Base-by-base conservation (phyloP, 2,329 filamentous ascomycete species). In the Endoconidiophora polonica region DNA sequence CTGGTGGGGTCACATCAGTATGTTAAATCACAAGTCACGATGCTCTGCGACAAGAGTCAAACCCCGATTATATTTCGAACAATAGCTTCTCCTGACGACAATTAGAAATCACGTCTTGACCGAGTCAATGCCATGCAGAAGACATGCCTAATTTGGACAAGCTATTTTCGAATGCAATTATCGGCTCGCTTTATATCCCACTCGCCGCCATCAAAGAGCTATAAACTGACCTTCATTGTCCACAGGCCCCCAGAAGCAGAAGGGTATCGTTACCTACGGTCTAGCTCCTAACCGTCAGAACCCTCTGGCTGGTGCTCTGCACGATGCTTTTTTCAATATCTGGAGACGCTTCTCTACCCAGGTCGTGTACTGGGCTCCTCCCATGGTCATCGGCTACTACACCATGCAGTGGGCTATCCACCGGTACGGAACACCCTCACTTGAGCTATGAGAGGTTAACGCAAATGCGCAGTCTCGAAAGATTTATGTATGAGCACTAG, bases 241-340 rank as follows among this genome's bases (percentile, higher is more conserved):
- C 5, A 42, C 60, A 78, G 74, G 74, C 62, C 70, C 71, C 59
- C 62, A 68, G 63, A 72, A 73, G 65, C 77, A 81, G 64, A 78
- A 72, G 65, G 77, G 77, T 54, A 76, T 81, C 59, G 64, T 78
- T 61, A 68, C 69, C 61, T 96, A 93, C 70, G 75, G 81, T 57
- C 64, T 98, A 58, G 81, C 85, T 59, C 69, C 83, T 58, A 96
- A 98, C 76, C 82, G 84, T 64, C 90, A 94, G 72, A 81, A 84
- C 62, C 84, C 87, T 56, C 74, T 94, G 58, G 86, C 86, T 56
- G 86, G 85, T 60, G 72, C 81, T 54, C 67, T 74, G 57, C 70
- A 90, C 66, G 83, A 81, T 58, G 90, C 88, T 62, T 69, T 96
- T 72, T 96, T 96, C 81, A 98, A 98, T 77, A 81, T 79, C 60